phyloP scores from a whole-genome alignment of 1,139 yeast genomes.

The Trichomonascaceae sp. region DNA sequence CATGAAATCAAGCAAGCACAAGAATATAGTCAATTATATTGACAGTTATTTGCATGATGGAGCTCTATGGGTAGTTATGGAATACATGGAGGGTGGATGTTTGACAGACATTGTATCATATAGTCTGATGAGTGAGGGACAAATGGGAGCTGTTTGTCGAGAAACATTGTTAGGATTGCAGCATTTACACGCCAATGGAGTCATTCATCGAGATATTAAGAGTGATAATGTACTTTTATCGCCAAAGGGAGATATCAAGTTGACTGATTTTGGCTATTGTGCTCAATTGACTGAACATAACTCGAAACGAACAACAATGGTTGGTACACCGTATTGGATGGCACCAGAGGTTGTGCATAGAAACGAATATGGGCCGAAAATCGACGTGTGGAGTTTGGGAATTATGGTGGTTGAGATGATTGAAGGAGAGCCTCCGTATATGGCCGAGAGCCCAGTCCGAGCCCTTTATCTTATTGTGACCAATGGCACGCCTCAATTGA shows the following conservation, averaged over 20 bases:
- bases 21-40: constrained; percentile 86
- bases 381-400: constrained; percentile 96
- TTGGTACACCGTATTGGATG: constrained; percentile 99
- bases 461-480: constrained; percentile 92
- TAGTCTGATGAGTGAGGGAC: constrained; percentile 95
- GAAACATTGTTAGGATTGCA: constrained; percentile 83
- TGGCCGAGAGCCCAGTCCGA: constrained; percentile 88
- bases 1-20: constrained; percentile 89
- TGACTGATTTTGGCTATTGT: constrained; percentile 75
- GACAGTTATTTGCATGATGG: constrained; percentile 70
- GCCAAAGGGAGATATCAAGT: constrained; percentile 79
- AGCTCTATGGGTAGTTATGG: constrained; percentile 94
- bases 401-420: constrained; percentile 98
- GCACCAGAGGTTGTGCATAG: constrained; percentile 96
- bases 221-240: constrained; percentile 86
- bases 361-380: constrained; percentile 94
- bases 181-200: constrained; percentile 88
- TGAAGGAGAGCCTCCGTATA: constrained; percentile 97
- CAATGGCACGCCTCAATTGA: constrained; percentile 88
- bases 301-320: constrained; percentile 91
- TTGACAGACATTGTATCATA: constrained; percentile 93
- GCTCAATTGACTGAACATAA: constrained; percentile 89
- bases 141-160: constrained; percentile 91
- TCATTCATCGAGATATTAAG: constrained; percentile 93
- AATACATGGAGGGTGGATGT: constrained; percentile 97